Conservation (phyloP, 2,329 filamentous ascomycete species). For the Colletotrichum sp. region DNA sequence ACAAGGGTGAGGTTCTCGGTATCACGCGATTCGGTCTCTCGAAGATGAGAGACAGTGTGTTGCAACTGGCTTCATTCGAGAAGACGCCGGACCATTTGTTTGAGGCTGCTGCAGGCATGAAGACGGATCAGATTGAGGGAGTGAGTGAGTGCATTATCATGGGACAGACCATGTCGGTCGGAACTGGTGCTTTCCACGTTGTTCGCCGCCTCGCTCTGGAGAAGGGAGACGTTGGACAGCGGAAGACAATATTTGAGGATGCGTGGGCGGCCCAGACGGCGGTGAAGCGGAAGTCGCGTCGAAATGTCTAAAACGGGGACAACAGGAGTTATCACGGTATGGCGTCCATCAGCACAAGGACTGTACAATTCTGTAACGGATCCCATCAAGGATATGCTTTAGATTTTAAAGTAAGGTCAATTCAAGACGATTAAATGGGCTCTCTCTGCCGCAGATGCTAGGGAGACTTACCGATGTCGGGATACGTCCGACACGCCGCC, state of each 20-base stretch:
- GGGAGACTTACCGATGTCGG: background rate
- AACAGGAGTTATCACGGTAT: background rate
- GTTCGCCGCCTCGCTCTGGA: conserved; percentile 76
- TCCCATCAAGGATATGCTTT: background rate
- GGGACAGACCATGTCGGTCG: conserved; percentile 91
- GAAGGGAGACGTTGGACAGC: conserved; percentile 60
- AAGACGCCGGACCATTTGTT: conserved; percentile 98
- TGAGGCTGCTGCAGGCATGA: conserved; percentile 90
- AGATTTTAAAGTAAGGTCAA: background rate
- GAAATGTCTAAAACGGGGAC: background rate
- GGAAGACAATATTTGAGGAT: conserved; percentile 75
- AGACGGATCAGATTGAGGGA: conserved; percentile 89
- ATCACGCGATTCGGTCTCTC: conserved; percentile 96
- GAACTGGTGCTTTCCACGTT: conserved; percentile 91
- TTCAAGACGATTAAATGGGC: background rate
- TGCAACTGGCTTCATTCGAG: conserved; percentile 95
- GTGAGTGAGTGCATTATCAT: conserved; percentile 98
- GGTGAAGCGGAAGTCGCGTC: conserved; percentile 15
- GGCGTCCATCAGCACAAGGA: background rate
- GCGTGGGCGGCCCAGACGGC: conserved; percentile 52
- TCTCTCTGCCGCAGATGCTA: background rate
- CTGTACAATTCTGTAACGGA: conserved; percentile 5
- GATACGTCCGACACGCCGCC: background rate
- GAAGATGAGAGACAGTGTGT: conserved; percentile 93
- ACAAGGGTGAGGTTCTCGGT: conserved; percentile 94